Base-by-base conservation (phyloP, 1,284 basidiomycete species). In the Ceratobasidium theobromae region DNA sequence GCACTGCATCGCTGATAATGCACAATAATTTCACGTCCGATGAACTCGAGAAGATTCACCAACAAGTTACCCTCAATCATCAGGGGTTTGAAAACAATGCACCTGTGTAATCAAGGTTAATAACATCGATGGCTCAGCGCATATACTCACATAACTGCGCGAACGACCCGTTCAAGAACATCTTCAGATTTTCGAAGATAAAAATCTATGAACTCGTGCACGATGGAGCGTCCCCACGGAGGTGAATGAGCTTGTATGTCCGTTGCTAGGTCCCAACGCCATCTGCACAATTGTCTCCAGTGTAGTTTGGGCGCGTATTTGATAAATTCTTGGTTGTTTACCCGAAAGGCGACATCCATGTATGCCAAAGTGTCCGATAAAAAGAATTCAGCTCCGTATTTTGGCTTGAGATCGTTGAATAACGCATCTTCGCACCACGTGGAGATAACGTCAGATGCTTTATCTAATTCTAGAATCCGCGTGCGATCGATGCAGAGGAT, bases 191-290 rank as follows among this genome's bases (percentile, higher is more conserved):
- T 23, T 0, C 52, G 40, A 21, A 38, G 3, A 21, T 65, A 65
- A 21, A 65, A 65, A 9, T 65, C 52, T 11, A 65, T 54, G 16
- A 65, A 40, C 11, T 65, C 41, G 18, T 65, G 41, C 9, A 65
- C 32, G 27, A 65, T 65, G 1, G 64, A 65, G 12, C 30, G 41
- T 3, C 23, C 14, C n/a, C 4, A 11, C 23, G 4, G 14, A 9
- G 52, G 16, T 4, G 8, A 2, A 2, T 18, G 11, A 11, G 21
- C 49, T 1, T 25, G 51, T 4, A n/a, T 12, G 3, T 25, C 5
- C 12, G 48, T n/a, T 8, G 25, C 5, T n/a, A 65, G 32, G n/a
- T 54, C 43, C 0, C 11, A 27, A 12, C 52, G 52, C 6, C 40
- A 12, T 1, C 18, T 23, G 14, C 41, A 25, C 3, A 65, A 52